Conservation (phyloP, 768 basidiomycete genomes). For the Amanita thiersii region DNA sequence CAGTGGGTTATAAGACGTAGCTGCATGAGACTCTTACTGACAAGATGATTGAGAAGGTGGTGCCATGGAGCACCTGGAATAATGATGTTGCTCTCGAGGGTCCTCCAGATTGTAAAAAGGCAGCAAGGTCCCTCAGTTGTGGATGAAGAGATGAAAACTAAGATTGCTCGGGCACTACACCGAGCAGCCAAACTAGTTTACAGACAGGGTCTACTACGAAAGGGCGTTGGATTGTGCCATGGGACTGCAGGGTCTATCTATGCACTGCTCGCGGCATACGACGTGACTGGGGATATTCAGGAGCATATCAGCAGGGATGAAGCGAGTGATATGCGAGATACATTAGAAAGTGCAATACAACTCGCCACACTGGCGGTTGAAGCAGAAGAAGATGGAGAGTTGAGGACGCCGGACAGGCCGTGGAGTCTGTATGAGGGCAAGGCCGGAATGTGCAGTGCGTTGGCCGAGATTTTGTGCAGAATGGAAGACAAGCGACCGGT, state of each 20-base stretch:
- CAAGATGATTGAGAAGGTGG: conserved; percentile 29
- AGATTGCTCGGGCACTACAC: conserved; percentile 23
- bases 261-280: conserved; percentile 40
- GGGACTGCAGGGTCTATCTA: conserved; percentile 48
- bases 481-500: conserved; percentile 14
- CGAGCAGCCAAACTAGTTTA: conserved; percentile 38
- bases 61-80: conserved; percentile 52
- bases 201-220: conserved; percentile 38
- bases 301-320: too few species aligned
- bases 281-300: conserved; percentile 27
- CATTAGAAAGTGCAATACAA: too few species aligned
- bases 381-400: conserved; percentile 24
- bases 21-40: neutral
- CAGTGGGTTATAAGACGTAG: conserved; percentile 29
- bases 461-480: conserved; percentile 34
- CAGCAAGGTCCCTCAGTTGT: conserved; percentile 16
- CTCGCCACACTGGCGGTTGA: conserved; percentile 32
- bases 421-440: conserved; percentile 53
- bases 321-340: too few species aligned
- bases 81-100: conserved; percentile 36
- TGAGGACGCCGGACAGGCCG: conserved; percentile 40
- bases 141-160: conserved; percentile 16
- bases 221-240: conserved; percentile 56
- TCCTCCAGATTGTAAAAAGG: conserved; percentile 23
- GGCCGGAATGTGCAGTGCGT: conserved; percentile 52